A percentile compares a stretch with the other conserved stretches of the same genome.
Evolutionary conservation across 1,284 basidiomycete genomes (phyloP).

Genomic region (Trametes hirsuta): DNA sequence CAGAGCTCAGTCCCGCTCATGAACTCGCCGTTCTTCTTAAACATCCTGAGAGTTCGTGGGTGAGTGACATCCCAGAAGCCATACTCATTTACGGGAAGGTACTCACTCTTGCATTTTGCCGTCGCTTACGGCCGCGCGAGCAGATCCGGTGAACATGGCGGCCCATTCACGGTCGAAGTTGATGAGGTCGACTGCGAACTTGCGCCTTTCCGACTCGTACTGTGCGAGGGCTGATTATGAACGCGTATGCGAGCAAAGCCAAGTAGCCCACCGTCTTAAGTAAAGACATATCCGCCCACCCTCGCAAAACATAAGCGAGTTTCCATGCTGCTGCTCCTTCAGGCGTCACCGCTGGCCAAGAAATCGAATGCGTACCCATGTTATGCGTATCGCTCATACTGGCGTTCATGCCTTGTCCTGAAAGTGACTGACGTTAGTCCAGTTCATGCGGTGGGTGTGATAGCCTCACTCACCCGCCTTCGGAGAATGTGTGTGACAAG

Average conservation of each 20-base stretch:
- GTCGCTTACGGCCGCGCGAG: neutral
- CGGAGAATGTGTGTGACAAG: conserved; percentile 85
- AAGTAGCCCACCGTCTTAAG: conserved; percentile 64
- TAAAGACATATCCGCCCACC: conserved; percentile 66
- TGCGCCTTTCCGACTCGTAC: conserved; percentile 76
- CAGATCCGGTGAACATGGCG: neutral
- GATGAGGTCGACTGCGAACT: conserved; percentile 82
- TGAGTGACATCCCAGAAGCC: too few relatives aligned
- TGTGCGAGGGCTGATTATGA: conserved; percentile 31
- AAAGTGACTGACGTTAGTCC: neutral
- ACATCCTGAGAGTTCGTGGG: conserved; percentile 42
- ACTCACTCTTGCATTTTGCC: neutral
- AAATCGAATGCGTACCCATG: conserved; percentile 47
- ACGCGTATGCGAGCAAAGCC: neutral
- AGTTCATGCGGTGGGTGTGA: neutral
- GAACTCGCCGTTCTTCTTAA: conserved; percentile 60
- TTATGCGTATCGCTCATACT: conserved; percentile 88
- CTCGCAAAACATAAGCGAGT: conserved; percentile 70
- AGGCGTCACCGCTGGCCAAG: too few relatives aligned
- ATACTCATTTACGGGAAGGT: neutral
- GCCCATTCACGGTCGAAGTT: conserved; percentile 79
- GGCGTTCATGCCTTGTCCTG: conserved; percentile 72
- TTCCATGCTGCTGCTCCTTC: conserved; percentile 65
- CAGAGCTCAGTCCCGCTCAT: conserved; percentile 67
- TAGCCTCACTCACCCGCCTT: conserved; percentile 45